Evolutionary conservation across 2,329 filamentous ascomycete species (phyloP).

Genomic region (Hysterium pulicare): DNA sequence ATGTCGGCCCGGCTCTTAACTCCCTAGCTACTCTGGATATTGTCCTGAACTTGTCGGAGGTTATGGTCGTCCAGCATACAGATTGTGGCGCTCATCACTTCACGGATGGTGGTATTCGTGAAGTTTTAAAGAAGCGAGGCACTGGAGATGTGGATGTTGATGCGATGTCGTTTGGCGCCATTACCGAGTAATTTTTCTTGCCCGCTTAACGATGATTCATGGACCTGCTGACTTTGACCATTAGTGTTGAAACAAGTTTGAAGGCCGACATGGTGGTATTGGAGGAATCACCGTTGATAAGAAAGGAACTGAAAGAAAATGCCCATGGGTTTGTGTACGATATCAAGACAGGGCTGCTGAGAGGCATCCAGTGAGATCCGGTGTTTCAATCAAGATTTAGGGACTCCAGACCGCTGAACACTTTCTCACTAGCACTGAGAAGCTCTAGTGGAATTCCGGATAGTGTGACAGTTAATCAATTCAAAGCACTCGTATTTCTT

Average conservation of each 20-base stretch:
- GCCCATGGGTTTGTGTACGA: conserved; percentile 3
- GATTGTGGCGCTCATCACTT: conserved; percentile 6
- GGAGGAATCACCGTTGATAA: conserved; percentile 1
- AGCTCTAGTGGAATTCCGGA: too few species aligned
- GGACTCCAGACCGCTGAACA: too few species aligned
- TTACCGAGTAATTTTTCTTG: conserved; percentile 2
- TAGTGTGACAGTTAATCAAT: too few species aligned
- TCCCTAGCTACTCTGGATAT: conserved; percentile 19
- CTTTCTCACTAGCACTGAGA: too few species aligned
- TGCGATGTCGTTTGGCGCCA: conserved; percentile 1
- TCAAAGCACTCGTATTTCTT: too few species aligned
- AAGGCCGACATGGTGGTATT: not conserved
- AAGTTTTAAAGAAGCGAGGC: not conserved
- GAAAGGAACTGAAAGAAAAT: conserved; percentile 1
- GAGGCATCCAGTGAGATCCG: too few species aligned
- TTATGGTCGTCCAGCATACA: conserved; percentile 7
- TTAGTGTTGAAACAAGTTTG: not conserved
- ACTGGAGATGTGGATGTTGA: not conserved
- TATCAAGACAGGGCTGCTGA: conserved; percentile 3
- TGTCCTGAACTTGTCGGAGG: conserved; percentile 13
- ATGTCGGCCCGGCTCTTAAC: conserved; percentile 14
- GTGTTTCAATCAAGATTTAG: too few species aligned
- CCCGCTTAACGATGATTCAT: too few species aligned
- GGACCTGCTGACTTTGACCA: not conserved
- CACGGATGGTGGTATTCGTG: conserved; percentile 1